Evolutionary conservation across 169 alveolate genomes (phyloP).

Genomic region (Perkinsus marinus): DNA sequence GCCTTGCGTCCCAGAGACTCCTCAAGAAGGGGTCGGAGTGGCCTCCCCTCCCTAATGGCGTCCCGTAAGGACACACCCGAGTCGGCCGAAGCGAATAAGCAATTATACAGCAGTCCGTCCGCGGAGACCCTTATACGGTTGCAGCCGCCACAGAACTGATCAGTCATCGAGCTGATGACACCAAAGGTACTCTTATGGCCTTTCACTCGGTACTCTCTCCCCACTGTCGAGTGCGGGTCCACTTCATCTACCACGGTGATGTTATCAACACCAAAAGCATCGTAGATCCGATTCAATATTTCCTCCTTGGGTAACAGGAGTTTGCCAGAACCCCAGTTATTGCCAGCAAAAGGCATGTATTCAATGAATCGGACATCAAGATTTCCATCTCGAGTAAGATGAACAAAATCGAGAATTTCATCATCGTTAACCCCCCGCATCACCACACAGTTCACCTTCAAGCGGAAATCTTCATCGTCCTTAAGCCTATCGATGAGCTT

Average conservation of each 20-base stretch:
- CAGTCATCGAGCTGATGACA: slow-evolving; percentile 34
- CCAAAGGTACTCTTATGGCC: slow-evolving; percentile 35
- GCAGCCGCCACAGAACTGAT: slow-evolving; percentile 38
- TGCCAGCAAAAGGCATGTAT: slow-evolving; percentile 40
- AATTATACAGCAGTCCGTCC: slow-evolving; percentile 17
- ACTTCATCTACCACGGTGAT: slow-evolving; percentile 4
- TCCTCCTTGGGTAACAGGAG: slow-evolving; percentile 15
- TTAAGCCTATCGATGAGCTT: slow-evolving; percentile 1
- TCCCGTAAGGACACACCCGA: neutral
- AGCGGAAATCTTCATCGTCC: neutral
- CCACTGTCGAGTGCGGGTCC: slow-evolving; percentile 6
- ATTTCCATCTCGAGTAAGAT: slow-evolving; percentile 14
- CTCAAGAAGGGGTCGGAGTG: neutral
- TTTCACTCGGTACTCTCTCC: slow-evolving; percentile 11
- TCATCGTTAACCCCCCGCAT: slow-evolving; percentile 43
- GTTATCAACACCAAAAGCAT: neutral
- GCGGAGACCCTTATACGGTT: slow-evolving; percentile 36
- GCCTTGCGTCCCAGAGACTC: neutral
- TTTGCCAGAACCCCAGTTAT: slow-evolving; percentile 26
- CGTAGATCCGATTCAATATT: slow-evolving; percentile 15
- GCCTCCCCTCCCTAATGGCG: neutral
- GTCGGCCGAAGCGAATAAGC: neutral
- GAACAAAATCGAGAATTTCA: slow-evolving; percentile 30
- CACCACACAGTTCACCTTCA: slow-evolving; percentile 35
- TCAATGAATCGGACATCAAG: slow-evolving; percentile 39